Evolutionary conservation across 371 early-diverging fungal species (phyloP).

Genomic region (Lichtheimia hyalospora): DNA sequence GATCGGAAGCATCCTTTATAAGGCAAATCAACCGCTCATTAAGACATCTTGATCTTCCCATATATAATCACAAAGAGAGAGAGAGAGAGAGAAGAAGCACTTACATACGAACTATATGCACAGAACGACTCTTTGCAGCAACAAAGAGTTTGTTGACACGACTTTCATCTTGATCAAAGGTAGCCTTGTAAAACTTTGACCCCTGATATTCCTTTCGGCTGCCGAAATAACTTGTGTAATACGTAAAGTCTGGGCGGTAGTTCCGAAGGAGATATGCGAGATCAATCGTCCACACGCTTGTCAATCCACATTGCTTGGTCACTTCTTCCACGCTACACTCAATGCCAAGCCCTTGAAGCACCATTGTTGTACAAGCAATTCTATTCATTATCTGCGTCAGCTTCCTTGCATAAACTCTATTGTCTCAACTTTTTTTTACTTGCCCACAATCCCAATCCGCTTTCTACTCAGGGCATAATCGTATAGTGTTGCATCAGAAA

Average conservation of each 20-base stretch:
- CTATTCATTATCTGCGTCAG: slow-evolving; percentile 50
- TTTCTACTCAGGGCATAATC: not conserved
- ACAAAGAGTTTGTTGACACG: slow-evolving; percentile 80
- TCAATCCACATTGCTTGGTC: slow-evolving; percentile 45
- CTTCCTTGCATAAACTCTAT: not conserved
- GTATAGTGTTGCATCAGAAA: not conserved
- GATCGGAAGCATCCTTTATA: slow-evolving; percentile 60
- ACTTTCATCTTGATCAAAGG: slow-evolving; percentile 69
- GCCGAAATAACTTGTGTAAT: slow-evolving; percentile 83
- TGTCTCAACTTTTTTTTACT: not conserved
- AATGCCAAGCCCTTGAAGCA: slow-evolving; percentile 60
- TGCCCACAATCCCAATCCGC: slow-evolving; percentile 11
- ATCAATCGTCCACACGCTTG: slow-evolving; percentile 90
- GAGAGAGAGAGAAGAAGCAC: not conserved
- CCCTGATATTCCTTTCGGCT: slow-evolving; percentile 71
- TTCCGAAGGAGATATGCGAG: slow-evolving; percentile 73
- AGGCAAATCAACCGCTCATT: not conserved
- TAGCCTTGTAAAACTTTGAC: slow-evolving; percentile 70
- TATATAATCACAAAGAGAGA: too few species aligned
- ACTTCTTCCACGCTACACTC: slow-evolving; percentile 44
- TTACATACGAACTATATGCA: slow-evolving; percentile 76
- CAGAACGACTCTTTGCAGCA: slow-evolving; percentile 64
- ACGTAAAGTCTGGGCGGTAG: slow-evolving; percentile 79
- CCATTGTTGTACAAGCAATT: slow-evolving; percentile 82
- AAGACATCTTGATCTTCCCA: not conserved